These are phyloP conservation scores for Volvox carteri DNA, from an alignment of 163 green algal species.

Conservation along the genomic window DNA sequence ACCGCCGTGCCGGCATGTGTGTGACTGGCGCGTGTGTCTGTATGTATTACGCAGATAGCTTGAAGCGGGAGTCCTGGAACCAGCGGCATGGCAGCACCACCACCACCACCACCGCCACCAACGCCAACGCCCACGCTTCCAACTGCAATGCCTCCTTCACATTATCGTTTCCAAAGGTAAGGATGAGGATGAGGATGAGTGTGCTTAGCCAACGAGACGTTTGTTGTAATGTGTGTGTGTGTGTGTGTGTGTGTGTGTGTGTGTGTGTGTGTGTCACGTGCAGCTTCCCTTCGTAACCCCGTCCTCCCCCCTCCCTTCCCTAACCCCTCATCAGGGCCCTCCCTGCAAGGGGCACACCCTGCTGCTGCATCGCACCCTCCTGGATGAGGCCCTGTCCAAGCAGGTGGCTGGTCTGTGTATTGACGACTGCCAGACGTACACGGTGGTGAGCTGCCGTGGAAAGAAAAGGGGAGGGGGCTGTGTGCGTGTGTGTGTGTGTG, in stretches of 20 bases:
- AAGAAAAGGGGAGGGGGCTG: not conserved
- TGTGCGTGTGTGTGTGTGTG: not conserved
- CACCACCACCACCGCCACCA: not conserved
- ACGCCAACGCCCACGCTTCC: not conserved
- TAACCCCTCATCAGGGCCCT: not conserved
- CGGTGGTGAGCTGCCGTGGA: not conserved
- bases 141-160: constrained; percentile 33
- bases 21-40: no score
- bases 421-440: constrained; percentile 42
- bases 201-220: no score
- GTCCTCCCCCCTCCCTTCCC: not conserved
- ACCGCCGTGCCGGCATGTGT: no score
- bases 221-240: no score
- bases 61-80: constrained; percentile 21
- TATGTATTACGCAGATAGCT: not conserved
- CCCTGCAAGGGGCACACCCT: constrained; percentile 45
- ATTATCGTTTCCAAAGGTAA: not conserved
- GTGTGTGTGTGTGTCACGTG: not conserved
- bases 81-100: not conserved
- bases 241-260: no score
- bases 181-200: not conserved
- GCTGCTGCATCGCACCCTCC: constrained; percentile 20
- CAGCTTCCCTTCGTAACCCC: not conserved
- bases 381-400: constrained; percentile 36
- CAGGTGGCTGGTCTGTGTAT: constrained; percentile 40